phyloP scores from a whole-genome alignment of 2,329 filamentous ascomycete species.

The Catunica adiposa region DNA sequence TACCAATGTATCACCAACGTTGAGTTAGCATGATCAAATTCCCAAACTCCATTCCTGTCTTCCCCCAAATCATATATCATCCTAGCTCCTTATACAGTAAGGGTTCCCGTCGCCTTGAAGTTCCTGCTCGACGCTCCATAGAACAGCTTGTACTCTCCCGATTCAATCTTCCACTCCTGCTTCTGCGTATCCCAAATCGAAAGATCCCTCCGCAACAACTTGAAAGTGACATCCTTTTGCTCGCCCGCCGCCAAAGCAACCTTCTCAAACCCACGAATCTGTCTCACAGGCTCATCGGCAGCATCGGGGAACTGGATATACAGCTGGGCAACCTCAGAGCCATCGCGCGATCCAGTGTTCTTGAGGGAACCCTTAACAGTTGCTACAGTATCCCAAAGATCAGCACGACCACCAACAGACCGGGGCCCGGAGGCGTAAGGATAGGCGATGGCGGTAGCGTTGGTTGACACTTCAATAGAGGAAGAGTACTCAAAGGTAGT shows the following conservation, averaged over 20 bases:
- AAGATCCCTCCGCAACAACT: constrained; percentile 44
- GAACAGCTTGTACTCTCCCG: constrained; percentile 27
- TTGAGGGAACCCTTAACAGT: constrained; percentile 29
- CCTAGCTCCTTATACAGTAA: constrained; percentile 2
- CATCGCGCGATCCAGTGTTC: constrained; percentile 34
- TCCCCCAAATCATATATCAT: not conserved
- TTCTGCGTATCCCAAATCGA: constrained; percentile 46
- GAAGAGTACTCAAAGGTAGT: constrained; percentile 34
- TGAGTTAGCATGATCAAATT: not conserved
- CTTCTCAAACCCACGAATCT: constrained; percentile 52
- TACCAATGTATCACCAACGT: not conserved
- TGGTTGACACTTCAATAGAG: constrained; percentile 24
- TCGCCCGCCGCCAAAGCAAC: constrained; percentile 30
- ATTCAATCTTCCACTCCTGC: constrained; percentile 42
- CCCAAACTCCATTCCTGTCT: no score
- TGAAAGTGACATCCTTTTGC: constrained; percentile 30
- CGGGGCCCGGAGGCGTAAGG: constrained; percentile 18
- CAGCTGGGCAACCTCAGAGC: constrained; percentile 36
- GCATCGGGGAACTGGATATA: constrained; percentile 31
- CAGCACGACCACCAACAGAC: constrained; percentile 34
- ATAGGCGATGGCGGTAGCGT: constrained; percentile 23
- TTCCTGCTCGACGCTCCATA: constrained; percentile 34
- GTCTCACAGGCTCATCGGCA: constrained; percentile 39
- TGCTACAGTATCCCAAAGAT: constrained; percentile 36
- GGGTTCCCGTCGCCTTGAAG: constrained; percentile 11